Conservation (phyloP, 345 rosid genomes). For the Eucalyptus erythrocorys region DNA sequence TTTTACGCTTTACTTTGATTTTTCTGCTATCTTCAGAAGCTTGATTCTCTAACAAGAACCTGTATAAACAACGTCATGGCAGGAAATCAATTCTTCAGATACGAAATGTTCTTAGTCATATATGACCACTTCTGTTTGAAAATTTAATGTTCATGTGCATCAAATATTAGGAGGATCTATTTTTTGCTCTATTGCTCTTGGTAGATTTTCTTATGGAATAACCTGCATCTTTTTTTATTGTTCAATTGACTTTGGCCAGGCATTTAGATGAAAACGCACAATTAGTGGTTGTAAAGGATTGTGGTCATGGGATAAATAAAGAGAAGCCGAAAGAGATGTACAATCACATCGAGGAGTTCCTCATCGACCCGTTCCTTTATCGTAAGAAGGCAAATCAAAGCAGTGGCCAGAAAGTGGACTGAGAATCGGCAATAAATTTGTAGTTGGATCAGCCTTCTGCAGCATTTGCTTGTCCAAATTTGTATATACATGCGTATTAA, state of each 20-base stretch:
- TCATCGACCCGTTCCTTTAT: background rate
- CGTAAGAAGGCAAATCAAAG: background rate
- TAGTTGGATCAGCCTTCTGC: background rate
- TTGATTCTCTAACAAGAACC: background rate
- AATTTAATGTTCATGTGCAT: background rate
- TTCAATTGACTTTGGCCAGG: background rate
- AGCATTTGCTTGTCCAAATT: background rate
- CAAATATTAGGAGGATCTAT: background rate
- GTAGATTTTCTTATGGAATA: background rate
- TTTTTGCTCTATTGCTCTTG: too few species aligned
- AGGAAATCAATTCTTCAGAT: background rate
- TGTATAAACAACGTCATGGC: background rate
- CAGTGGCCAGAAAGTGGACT: background rate
- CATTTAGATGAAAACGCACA: background rate
- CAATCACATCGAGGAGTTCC: background rate
- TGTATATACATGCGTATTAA: background rate
- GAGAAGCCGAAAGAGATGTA: conserved; percentile 1
- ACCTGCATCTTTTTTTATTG: background rate
- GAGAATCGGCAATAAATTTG: background rate
- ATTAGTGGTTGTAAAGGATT: background rate
- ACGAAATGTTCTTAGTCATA: background rate
- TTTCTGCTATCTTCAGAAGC: background rate
- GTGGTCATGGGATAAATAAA: background rate
- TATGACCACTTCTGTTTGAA: background rate
- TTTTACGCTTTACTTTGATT: background rate